Evolutionary conservation across 208 protist species (phyloP).

Genomic region (Wallacemonas sp.): DNA sequence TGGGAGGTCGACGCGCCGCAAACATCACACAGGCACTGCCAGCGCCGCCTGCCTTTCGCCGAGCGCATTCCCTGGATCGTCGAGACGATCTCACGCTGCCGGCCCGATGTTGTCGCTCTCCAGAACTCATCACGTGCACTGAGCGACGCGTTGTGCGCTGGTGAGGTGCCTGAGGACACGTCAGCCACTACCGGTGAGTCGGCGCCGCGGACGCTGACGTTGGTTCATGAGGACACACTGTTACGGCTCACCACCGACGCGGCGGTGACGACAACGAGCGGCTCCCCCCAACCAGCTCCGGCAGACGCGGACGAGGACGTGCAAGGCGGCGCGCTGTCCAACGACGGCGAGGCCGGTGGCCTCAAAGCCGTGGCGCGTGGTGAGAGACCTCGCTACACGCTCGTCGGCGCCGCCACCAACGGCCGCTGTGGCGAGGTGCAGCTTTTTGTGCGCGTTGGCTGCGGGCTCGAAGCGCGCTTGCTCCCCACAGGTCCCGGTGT

Average conservation of each 20-base stretch:
- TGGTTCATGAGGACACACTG: neutral
- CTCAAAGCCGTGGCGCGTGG: neutral
- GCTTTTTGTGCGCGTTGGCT: conserved; percentile 45
- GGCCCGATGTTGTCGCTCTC: conserved; percentile 73
- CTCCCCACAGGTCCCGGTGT: conserved; percentile 43
- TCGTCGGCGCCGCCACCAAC: conserved; percentile 63
- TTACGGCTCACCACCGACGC: neutral
- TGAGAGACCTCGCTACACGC: conserved; percentile 30
- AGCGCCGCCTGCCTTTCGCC: conserved; percentile 43
- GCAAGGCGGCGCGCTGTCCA: too few relatives aligned
- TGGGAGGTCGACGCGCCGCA: conserved; percentile 65
- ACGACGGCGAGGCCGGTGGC: too few relatives aligned
- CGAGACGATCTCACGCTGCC: conserved; percentile 32
- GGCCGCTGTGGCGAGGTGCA: conserved; percentile 72
- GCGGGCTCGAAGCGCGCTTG: conserved; percentile 38
- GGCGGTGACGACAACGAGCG: neutral
- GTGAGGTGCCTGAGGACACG: neutral
- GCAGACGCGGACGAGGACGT: neutral
- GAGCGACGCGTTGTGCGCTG: conserved; percentile 28
- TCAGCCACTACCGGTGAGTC: neutral
- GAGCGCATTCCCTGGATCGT: conserved; percentile 52
- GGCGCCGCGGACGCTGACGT: too few relatives aligned
- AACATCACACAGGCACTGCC: conserved; percentile 47
- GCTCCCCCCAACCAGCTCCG: neutral
- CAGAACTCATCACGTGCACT: conserved; percentile 69